Evolutionary conservation across 108 stramenopile genomes (phyloP), one percentile per base, ranked within the genome.

Genomic region (Nitzschia sp.): DNA sequence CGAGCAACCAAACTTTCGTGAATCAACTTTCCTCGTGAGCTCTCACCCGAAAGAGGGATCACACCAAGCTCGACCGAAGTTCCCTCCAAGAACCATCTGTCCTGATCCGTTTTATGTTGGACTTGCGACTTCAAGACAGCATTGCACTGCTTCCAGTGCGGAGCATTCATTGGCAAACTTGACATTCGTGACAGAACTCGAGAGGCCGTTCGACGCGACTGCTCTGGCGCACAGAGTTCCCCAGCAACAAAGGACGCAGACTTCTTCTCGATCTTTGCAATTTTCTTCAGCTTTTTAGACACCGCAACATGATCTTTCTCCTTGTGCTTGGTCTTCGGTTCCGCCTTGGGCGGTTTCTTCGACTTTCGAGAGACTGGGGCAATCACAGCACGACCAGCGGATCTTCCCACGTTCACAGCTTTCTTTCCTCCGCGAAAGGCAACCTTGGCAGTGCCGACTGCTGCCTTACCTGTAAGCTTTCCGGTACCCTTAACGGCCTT

Each of bases 11-110:
- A 59, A 25, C 65, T 83, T 49, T 90, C 90, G 26, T 67, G 53
- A 35, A 84, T 33, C 26, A 80, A 74, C 42, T 82, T 59, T 18
- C 73, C 66, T 64, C 62, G 47, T 1, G 46, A 36, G 33, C 54
- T 75, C 35, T 80, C 58, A 9, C 38, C 59, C 32, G 74, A 63
- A 5, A 73, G 49, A 18, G 84, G 88, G 21, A 68, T 64, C 2
- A 89, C 89, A 9, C 88, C 92, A 51, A 82, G 74, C 48, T 81
- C 66, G 24, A 87, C 82, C n/a, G 89, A 75, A 23, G 78, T 74
- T 18, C 93, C 95, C 35, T 79, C 67, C 13, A 96, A 74, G 56
- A 96, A 96, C 65, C 82, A 80, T 19, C 77, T 65, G 47, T 94
- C 92, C 17, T 87, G 77, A 6, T 88, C 82, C 0, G 87, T 77